Percentiles rank a stretch among this genome's conserved stretches.
Conservation (phyloP, 208 protist genomes). For the Wallacemonas sp. region DNA sequence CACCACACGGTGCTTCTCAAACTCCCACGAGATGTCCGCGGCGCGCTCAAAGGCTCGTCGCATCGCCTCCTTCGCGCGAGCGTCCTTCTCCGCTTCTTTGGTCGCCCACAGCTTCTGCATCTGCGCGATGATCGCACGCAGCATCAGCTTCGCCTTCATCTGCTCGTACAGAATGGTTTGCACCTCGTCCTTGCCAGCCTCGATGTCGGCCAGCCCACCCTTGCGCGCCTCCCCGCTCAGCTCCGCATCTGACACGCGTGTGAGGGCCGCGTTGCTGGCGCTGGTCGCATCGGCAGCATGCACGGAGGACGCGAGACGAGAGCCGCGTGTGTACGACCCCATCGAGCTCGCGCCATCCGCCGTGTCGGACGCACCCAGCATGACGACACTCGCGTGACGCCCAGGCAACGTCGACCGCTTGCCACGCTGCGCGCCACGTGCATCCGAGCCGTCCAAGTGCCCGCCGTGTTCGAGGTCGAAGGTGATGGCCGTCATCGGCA, state of each 20-base stretch:
- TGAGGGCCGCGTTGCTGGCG: neutral
- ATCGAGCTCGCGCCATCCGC: neutral
- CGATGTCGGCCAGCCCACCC: slow-evolving; percentile 4
- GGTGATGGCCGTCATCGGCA: slow-evolving; percentile 4
- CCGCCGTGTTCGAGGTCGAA: slow-evolving; percentile 6
- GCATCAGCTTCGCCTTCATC: slow-evolving; percentile 71
- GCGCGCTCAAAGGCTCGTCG: slow-evolving; percentile 33
- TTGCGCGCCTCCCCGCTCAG: slow-evolving; percentile 12
- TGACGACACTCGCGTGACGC: neutral
- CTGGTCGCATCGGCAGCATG: neutral
- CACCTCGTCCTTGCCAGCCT: slow-evolving; percentile 47
- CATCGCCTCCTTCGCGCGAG: slow-evolving; percentile 41
- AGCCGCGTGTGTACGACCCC: neutral
- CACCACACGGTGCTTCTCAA: slow-evolving; percentile 69
- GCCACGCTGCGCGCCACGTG: neutral
- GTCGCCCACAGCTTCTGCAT: slow-evolving; percentile 72
- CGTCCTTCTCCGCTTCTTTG: slow-evolving; percentile 45
- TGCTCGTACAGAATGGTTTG: slow-evolving; percentile 74
- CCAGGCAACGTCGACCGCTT: neutral
- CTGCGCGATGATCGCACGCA: slow-evolving; percentile 66
- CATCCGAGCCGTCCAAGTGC: neutral
- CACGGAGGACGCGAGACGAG: neutral
- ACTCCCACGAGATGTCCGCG: slow-evolving; percentile 53
- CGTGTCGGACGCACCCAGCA: neutral
- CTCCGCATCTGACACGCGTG: neutral